Base-by-base conservation (phyloP, 495 filamentous ascomycete species). In the Lepidopterella palustris region DNA sequence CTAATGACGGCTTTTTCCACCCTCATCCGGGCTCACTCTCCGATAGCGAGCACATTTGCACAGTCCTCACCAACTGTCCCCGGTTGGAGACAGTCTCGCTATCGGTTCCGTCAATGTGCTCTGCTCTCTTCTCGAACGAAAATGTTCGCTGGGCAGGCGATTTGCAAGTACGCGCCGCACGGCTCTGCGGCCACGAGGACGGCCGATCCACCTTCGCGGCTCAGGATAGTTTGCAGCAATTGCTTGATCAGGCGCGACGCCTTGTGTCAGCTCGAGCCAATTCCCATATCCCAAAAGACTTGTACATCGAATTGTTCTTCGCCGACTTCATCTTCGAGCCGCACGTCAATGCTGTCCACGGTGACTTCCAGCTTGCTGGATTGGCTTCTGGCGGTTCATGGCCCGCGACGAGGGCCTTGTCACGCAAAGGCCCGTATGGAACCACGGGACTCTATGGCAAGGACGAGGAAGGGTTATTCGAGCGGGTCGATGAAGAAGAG, bases 381-480 rank as follows among this genome's bases (percentile, higher is more conserved):
- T 55, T 76, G 26, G 49, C 58, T 3, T 77, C 74, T 1, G 66
- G 64, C 18, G 76, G 71, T 6, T 23, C 57, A 21, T 81, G 79
- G 78, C 73, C 71, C 5, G 45, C 62, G 8, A 54, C 69, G 13
- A 58, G 67, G 62, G 55, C 59, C 29, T 48, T 63, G 0, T 75
- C 71, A 29, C 71, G 72, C 11, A 80, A 80, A 59, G 79, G 79
- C 0, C 79, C 79, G 0, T 81, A 80, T 53, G 79, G 79, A n/a
- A 68, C 69, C 45, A 79, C 77, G 5, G 79, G 79, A 0, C 65
- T 78, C 21, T 80, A 81, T 49, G 78, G 76, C 27, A 79, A 79
- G 52, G 76, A 76, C 35, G 77, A 77, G 55, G 75, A 73, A 53
- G 68, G 60, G 20, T 49, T 59, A 2, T 76, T 71, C 59, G 69